Base-by-base conservation (phyloP, 1,139 yeast genomes). In the Keqinozyma sinolaborantium region DNA sequence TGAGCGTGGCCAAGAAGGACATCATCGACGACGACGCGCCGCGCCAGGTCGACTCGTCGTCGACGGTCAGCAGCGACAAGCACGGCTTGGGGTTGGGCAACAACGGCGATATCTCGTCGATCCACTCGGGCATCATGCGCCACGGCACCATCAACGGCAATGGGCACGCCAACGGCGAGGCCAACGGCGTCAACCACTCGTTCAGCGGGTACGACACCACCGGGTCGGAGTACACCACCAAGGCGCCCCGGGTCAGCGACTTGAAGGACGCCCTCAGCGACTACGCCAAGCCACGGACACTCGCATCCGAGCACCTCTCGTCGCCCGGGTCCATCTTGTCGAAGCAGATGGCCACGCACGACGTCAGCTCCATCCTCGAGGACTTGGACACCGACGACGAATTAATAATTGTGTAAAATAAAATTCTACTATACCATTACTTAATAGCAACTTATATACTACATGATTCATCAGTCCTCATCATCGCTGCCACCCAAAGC, bases 401-500 rank as follows among this genome's bases (percentile, higher is more conserved):
- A 11, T 51, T 56, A 11, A 50, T 62, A 18, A 54, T 61, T n/a
- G 67, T 63, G 10, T 60, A 39, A 35, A 25, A n/a, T 7, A 25
- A 25, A 25, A 14, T 6, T 16, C n/a, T 20, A 18, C 14, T 5
- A 13, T 13, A 24, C 14, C 14, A 27, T 9, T 12, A 19, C n/a
- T n/a, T n/a, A n/a, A n/a, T n/a, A n/a, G n/a, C n/a, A n/a, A 27
- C 13, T 14, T 26, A 16, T 7, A 26, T 14, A 14, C 21, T 8
- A 19, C 14, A 23, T n/a, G 6, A 19, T 7, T 51, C 53, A 29
- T 49, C 47, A 24, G 30, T 23, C 60, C 19, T 67, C 76, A 31
- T 76, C 83, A 29, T 70, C 79, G 27, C 78, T 87, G 38, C 68
- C 78, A 29, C 75, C 83, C 51, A 83, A 73, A 24, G 90, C 90